Evolutionary conservation across 2,329 filamentous ascomycete species (phyloP).

Genomic region (Trichoderma cornu-damae): DNA sequence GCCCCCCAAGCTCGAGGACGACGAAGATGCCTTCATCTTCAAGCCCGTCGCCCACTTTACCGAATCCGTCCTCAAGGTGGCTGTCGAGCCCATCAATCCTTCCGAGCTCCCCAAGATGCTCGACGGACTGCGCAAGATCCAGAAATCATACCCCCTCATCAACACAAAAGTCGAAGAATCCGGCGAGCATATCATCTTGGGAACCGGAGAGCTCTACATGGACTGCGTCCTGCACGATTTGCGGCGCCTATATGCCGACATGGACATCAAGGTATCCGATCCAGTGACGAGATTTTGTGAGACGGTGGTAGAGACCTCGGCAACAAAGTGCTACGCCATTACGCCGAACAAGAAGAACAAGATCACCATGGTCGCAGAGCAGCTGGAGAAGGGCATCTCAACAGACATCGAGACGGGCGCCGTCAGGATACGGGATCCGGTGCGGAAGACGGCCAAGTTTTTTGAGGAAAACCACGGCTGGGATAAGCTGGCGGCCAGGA

Average conservation of each 20-base stretch:
- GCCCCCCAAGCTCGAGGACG: constrained; percentile 69
- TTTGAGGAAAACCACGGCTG: constrained; percentile 97
- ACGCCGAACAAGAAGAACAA: constrained; percentile 99
- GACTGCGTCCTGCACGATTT: constrained; percentile 96
- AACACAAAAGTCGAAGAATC: constrained; percentile 98
- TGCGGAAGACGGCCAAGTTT: constrained; percentile 89
- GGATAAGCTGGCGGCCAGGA: constrained; percentile 88
- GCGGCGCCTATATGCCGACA: constrained; percentile 88
- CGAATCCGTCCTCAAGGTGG: constrained; percentile 95
- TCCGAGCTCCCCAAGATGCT: constrained; percentile 98
- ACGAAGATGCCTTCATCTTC: constrained; percentile 95
- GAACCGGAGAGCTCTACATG: constrained; percentile 99
- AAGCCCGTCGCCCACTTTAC: constrained; percentile 90
- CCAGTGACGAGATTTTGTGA: constrained; percentile 97
- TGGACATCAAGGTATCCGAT: constrained; percentile 99
- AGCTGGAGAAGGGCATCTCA: constrained; percentile 88
- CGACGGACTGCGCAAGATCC: constrained; percentile 90
- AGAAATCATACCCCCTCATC: constrained; percentile 95
- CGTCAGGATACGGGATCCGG: constrained; percentile 88
- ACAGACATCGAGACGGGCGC: constrained; percentile 88
- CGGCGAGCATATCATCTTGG: constrained; percentile 90
- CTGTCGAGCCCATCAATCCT: constrained; percentile 95
- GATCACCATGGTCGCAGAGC: constrained; percentile 96
- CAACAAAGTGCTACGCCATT: constrained; percentile 95
- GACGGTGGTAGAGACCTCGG: constrained; percentile 93